phyloP scores from a whole-genome alignment of 1,139 yeast species.

The Yamadazyma epiphylla region DNA sequence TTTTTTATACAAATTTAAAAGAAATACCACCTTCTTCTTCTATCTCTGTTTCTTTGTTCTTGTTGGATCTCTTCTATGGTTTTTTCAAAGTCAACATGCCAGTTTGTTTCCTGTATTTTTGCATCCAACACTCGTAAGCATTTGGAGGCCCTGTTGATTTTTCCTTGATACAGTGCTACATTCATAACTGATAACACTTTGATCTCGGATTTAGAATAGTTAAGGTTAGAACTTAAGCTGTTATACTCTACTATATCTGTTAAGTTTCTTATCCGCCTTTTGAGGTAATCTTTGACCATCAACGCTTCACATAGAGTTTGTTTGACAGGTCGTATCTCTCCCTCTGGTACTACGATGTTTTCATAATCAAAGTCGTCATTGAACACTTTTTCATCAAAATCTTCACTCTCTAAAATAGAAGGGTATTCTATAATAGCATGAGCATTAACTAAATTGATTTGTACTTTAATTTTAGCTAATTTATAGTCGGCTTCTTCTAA shows the following conservation, averaged over 20 bases:
- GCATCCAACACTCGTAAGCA: slow-evolving; percentile 11
- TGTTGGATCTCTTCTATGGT: slow-evolving; percentile 4
- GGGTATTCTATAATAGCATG: slow-evolving; percentile 6
- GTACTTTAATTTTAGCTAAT: slow-evolving; percentile 7
- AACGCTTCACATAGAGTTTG: slow-evolving; percentile 14
- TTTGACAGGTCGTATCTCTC: slow-evolving; percentile 2
- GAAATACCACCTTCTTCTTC: no score
- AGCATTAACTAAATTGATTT: slow-evolving; percentile 12
- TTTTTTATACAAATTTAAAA: no score
- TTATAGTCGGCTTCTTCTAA: slow-evolving; percentile 5
- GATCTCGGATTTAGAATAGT: slow-evolving; percentile 14
- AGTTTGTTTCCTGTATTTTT: slow-evolving; percentile 13
- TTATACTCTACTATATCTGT: slow-evolving; percentile 5
- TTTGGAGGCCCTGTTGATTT: slow-evolving; percentile 7
- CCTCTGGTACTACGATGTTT: slow-evolving; percentile 1
- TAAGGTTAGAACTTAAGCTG: slow-evolving; percentile 6
- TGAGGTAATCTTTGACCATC: slow-evolving; percentile 11
- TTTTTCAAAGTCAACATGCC: slow-evolving; percentile 11
- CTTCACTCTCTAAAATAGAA: slow-evolving; percentile 5
- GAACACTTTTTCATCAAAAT: slow-evolving; percentile 2
- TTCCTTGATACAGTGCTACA: slow-evolving; percentile 6
- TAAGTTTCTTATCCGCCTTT: slow-evolving; percentile 6
- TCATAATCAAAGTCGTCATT: slow-evolving; percentile 1
- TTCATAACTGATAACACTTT: slow-evolving; percentile 9
- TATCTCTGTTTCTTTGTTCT: slow-evolving; percentile 4